Evolutionary conservation across 352 stramenopile genomes (phyloP).

Genomic region (Pythium plurisporium): DNA sequence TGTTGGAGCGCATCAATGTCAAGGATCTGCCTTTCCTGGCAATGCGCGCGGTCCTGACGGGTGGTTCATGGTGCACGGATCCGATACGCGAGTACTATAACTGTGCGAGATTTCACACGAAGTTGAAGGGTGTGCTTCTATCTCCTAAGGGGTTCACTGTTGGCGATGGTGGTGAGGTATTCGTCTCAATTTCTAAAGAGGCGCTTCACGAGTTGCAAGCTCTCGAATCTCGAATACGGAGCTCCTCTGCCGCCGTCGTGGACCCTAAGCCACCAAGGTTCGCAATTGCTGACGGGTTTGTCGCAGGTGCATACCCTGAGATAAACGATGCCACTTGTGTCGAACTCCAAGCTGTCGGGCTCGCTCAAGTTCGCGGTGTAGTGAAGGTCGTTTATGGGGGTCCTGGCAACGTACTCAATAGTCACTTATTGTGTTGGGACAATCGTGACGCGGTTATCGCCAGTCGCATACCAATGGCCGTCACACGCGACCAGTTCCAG

Average conservation of each 20-base stretch:
- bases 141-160: constrained; percentile 5
- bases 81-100: constrained; percentile 13
- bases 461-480: constrained; percentile 2
- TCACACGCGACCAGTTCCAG: constrained; percentile 17
- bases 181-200: constrained; percentile 7
- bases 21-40: constrained; percentile 5
- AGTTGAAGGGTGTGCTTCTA: constrained; percentile 9
- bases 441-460: constrained; percentile 23
- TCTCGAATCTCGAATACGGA: background rate
- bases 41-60: background rate
- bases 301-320: constrained; percentile 13
- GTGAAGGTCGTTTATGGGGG: constrained; percentile 28
- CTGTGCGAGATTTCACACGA: constrained; percentile 13
- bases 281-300: constrained; percentile 25
- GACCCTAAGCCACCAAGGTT: constrained; percentile 14
- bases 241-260: background rate
- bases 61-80: background rate
- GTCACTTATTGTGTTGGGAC: constrained; percentile 27
- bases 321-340: constrained; percentile 13
- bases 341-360: constrained; percentile 17
- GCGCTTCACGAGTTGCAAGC: constrained; percentile 3
- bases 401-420: constrained; percentile 20
- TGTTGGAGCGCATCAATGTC: background rate
- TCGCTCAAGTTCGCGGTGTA: constrained; percentile 17
- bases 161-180: background rate